Base-by-base conservation (phyloP, 768 basidiomycete species). In the Lactifluus echinatus region DNA sequence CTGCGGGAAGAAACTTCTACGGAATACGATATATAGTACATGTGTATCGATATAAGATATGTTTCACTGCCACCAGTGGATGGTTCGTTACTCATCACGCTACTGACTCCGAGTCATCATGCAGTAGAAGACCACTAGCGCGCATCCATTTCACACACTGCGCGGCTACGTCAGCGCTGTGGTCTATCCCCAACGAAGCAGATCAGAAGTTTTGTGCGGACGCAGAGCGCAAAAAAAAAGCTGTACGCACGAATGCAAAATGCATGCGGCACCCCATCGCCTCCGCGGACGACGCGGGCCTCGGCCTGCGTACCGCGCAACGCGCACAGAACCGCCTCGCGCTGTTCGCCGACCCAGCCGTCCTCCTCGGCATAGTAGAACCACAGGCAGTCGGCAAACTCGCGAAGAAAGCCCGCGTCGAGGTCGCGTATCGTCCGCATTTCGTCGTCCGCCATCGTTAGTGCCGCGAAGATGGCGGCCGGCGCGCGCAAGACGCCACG, bases 361-460 rank as follows among this genome's bases (percentile, higher is more conserved):
- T 89, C 87, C 6, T 69, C 31, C 37, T 78, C 73, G 3, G 80
- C 86, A 69, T 82, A 87, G 65, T 81, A 84, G 19, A 85, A 70
- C 64, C 73, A 78, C 17, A 80, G 33, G 8, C 66, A 60, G 61
- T 74, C 71, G 15, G 74, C 64, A 45, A 73, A 69, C 40, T 72
- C 57, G 37, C 67, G 66, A 48, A 82, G 70, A 50, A 79, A 67
- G 1, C 63, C 64, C 17, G 70, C 34, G 63, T 89, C 85, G 3
- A 83, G 71, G 8, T 72, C 76, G 31, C 67, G 72, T 47, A 92
- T 83, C 2, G 66, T 70, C 17, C 71, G 67, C 85, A 89, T 88
- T 70, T 90, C 87, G 28, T 85, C 81, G 45, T 80, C 64, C 1
- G 82, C 85, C 77, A 89, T 83, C 26, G 69, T 70, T 42, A 90